These are phyloP conservation scores for Barbarea vulgaris DNA, from an alignment of 345 rosid species.

Conservation along the genomic window DNA sequence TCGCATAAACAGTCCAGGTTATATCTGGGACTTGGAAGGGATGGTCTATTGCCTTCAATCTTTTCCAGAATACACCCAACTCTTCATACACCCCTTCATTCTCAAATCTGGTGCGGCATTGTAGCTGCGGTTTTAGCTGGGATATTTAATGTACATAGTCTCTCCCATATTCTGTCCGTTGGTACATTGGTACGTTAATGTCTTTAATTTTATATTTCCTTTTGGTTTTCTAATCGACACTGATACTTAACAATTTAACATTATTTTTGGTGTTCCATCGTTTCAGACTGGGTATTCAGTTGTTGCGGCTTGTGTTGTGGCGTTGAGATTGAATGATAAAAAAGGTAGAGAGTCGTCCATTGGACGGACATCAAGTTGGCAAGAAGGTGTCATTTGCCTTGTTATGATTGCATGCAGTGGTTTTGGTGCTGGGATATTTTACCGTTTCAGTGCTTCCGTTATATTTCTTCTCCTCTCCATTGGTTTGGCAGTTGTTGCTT, in stretches of 20 bases:
- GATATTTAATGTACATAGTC: constrained; percentile 72
- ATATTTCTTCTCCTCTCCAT: constrained; percentile 52
- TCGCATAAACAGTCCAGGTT: constrained; percentile 72
- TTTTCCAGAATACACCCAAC: constrained; percentile 86
- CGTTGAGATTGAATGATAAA: constrained; percentile 79
- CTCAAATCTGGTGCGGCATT: constrained; percentile 95
- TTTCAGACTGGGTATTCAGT: constrained; percentile 98
- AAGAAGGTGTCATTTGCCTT: constrained; percentile 80
- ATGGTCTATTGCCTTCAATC: constrained; percentile 85
- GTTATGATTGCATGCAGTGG: constrained; percentile 72
- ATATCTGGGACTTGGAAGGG: constrained; percentile 94
- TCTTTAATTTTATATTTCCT: constrained; percentile 3
- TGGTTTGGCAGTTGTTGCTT: constrained; percentile 58
- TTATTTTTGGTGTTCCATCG: too few species aligned
- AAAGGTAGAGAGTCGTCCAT: constrained; percentile 48
- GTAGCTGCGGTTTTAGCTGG: constrained; percentile 82
- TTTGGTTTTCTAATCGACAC: constrained; percentile 18
- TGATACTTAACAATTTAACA: constrained; percentile 10
- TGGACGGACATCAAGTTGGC: constrained; percentile 62
- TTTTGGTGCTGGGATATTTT: constrained; percentile 65
- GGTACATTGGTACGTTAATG: constrained; percentile 79
- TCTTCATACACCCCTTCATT: constrained; percentile 81
- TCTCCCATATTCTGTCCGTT: constrained; percentile 93
- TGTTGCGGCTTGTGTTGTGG: constrained; percentile 88
- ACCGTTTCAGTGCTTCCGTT: constrained; percentile 61